Base-by-base conservation (phyloP, 345 rosid species). In the Arabis alpina region DNA sequence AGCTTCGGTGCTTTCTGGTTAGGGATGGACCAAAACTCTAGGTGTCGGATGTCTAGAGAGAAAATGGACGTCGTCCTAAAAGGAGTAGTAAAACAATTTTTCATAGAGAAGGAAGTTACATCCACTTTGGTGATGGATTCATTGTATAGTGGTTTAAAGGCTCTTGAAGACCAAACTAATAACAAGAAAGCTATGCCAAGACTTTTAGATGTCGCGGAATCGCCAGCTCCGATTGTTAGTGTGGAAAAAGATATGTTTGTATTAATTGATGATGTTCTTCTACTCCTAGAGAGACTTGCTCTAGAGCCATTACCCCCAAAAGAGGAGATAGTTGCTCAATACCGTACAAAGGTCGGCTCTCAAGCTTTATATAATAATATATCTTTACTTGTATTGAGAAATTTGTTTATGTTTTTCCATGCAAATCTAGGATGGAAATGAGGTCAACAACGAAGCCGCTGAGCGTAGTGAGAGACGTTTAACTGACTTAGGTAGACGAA, bases 61-160 rank as follows among this genome's bases (percentile, higher is more conserved):
- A 91, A 88, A 82, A 77, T 80, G 67, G 92, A 91, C 56, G 87
- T 80, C 52, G 84, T 91, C 74, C 82, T 89, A 74, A 94, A 91
- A 87, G 89, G 85, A 74, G 87, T 89, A 67, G 98, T 94, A 59
- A 94, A 91, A 64, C 93, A 94, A 67, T 94, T 91, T 83, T 94
- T 94, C 73, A 82, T 89, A 75, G 99, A 91, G 80, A 94, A 94
- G 86, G 99, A 91, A 83, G 99, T 94, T 61, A 83, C 95, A 53
- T 94, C 99, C 64, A 91, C 99, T 58, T 82, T 91, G 93, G 97
- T 91, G 52, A 91, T 94, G 99, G 99, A 94, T 84, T 94, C 99
- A 87, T 85, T 94, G 79, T 89, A 94, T 79, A 94, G 96, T 73
- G 99, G 99, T 55, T 76, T 91, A 79, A 94, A 87, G 86, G 99